Base-by-base conservation (phyloP, 2,329 filamentous ascomycete genomes). In the Aureobasidium musti region DNA sequence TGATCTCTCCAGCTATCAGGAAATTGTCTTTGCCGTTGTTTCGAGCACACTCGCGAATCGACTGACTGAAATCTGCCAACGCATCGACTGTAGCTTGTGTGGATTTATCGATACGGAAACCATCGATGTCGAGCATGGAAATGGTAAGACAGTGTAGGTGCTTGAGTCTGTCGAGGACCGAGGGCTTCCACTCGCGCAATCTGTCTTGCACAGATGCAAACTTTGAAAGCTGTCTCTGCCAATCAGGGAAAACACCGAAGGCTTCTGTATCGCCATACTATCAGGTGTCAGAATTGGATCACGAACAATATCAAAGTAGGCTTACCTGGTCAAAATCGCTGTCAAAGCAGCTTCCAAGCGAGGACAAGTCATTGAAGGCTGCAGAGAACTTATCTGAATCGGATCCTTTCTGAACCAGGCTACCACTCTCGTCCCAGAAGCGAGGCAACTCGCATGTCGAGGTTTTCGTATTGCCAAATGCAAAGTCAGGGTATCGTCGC, bases 201-300 rank as follows among this genome's bases (percentile, higher is more conserved):
- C 87, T 86, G 74, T 89, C 87, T 75, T 89, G 87, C 0, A 89
- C 87, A 50, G 84, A 87, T 53, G 86, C 86, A 74, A 89, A 89
- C 70, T 89, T 89, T 17, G 86, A 82, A 47, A 89, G 79, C 73
- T 89, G 84, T 73, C 85, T 83, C 71, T 87, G 78, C 83, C 84
- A 89, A 72, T 88, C 85, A 0, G 85, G 83, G 67, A 83, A 87
- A 14, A 86, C 82, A 69, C 86, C 87, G 70, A 88, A 88, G 43
- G 86, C 85, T 73, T 86, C 84, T 23, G 83, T 83, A 69, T 89
- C 86, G 60, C 87, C 87, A 69, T 86, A 89, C 74, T 86, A 76
- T n/a, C 60, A 35, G 28, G 37, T 21, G 59, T 39, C 28, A 59
- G 21, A 26, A 35, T 1, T n/a, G 21, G 8, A 66, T 43, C 41